Evolutionary conservation across 768 basidiomycete species (phyloP).

Genomic region (Boletus sensibilis): DNA sequence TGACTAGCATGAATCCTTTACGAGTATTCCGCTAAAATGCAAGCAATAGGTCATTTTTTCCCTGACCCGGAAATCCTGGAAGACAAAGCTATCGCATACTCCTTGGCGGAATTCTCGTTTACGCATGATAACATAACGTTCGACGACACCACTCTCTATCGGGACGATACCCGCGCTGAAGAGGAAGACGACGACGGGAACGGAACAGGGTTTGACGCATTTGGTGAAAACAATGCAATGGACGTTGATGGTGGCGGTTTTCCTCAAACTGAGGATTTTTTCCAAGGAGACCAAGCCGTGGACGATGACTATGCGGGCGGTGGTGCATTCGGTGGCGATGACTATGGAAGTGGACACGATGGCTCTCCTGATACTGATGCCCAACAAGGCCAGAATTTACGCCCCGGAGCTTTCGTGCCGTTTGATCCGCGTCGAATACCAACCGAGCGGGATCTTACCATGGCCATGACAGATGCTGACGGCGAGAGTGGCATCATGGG

Average conservation of each 20-base stretch:
- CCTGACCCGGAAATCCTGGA: slow-evolving; percentile 65
- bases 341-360: slow-evolving; percentile 38
- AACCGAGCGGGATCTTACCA: slow-evolving; percentile 75
- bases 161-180: slow-evolving; percentile 45
- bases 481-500: slow-evolving; percentile 63
- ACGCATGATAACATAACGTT: slow-evolving; percentile 58
- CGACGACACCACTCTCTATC: slow-evolving; percentile 62
- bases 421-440: slow-evolving; percentile 85
- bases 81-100: slow-evolving; percentile 74
- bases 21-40: slow-evolving; percentile 5
- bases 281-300: slow-evolving; percentile 59
- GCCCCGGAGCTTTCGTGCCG: slow-evolving; percentile 56
- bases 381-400: slow-evolving; percentile 38
- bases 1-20: slow-evolving; percentile 3
- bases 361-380: slow-evolving; percentile 46
- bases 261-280: slow-evolving; percentile 60
- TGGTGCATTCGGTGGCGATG: slow-evolving; percentile 42
- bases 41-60: slow-evolving; percentile 60
- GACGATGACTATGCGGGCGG: slow-evolving; percentile 46
- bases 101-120: slow-evolving; percentile 81
- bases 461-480: slow-evolving; percentile 79
- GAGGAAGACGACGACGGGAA: slow-evolving; percentile 37
- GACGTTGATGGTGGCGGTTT: slow-evolving; percentile 41
- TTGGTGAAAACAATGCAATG: slow-evolving; percentile 32
- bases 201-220: slow-evolving; percentile 20